phyloP scores from a whole-genome alignment of 2,329 filamentous ascomycete species.

The Aureobasidium sp. region DNA sequence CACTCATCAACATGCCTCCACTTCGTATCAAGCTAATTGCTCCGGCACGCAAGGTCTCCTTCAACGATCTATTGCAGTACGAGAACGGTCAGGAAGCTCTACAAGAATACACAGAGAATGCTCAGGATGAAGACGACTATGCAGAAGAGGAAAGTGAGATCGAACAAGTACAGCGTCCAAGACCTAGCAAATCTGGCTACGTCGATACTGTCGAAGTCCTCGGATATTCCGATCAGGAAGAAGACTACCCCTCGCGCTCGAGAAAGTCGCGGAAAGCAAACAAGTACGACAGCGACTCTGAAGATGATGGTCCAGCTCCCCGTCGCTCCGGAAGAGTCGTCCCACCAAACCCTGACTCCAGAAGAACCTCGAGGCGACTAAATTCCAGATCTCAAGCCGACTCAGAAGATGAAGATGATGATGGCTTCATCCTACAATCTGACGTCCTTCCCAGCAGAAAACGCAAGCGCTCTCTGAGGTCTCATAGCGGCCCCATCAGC shows the following conservation, averaged over 20 bases:
- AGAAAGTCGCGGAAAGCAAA: not conserved
- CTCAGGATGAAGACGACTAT: not conserved
- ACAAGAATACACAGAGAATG: constrained; percentile 30
- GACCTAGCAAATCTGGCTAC: constrained; percentile 3
- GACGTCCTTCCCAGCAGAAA: constrained; percentile 34
- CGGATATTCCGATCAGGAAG: not conserved
- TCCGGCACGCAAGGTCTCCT: constrained; percentile 34
- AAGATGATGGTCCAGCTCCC: not conserved
- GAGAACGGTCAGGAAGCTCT: constrained; percentile 43
- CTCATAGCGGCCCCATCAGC: not conserved
- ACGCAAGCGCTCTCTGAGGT: constrained; percentile 29
- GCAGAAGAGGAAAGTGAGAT: constrained; percentile 18
- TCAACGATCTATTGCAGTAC: constrained; percentile 38
- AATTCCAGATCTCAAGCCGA: not conserved
- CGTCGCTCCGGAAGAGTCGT: constrained; percentile 4
- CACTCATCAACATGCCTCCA: not conserved
- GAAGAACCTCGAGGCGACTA: not conserved
- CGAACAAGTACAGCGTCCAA: not conserved
- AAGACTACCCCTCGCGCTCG: constrained; percentile 20
- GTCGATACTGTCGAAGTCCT: constrained; percentile 3
- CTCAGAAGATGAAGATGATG: constrained; percentile 17
- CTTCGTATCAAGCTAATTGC: constrained; percentile 7
- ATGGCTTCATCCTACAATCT: constrained; percentile 30
- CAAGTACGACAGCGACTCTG: constrained; percentile 10
- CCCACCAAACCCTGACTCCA: constrained; percentile 18